Evolutionary conservation across 345 rosid species (phyloP).

Genomic region (Ricinus communis): DNA sequence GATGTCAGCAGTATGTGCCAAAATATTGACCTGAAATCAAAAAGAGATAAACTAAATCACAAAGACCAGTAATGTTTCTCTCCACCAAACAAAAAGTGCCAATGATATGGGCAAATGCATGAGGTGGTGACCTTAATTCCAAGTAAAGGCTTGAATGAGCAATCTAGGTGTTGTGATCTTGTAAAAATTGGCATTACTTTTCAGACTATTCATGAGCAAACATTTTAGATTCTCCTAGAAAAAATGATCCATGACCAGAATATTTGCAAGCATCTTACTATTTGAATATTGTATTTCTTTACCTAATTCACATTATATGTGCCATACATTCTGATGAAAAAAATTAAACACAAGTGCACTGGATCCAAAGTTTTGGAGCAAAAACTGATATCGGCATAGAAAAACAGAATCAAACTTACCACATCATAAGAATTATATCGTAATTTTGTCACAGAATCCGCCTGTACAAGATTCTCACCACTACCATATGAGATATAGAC

Average conservation of each 20-base stretch:
- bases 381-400: neutral
- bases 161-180: neutral
- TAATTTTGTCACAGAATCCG: constrained; percentile 60
- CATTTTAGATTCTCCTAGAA: neutral
- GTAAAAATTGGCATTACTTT: neutral
- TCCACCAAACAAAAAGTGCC: neutral
- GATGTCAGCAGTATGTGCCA: constrained; percentile 74
- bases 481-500: constrained; percentile 75
- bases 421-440: constrained; percentile 67
- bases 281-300: neutral
- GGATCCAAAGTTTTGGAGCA: neutral
- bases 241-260: neutral
- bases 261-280: too few relatives aligned
- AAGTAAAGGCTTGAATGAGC: neutral
- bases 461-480: constrained; percentile 55
- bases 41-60: constrained; percentile 29
- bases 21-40: constrained; percentile 72
- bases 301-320: neutral
- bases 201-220: neutral
- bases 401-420: constrained; percentile 45
- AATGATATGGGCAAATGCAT: neutral
- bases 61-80: constrained; percentile 7
- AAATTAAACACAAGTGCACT: neutral
- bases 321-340: neutral
- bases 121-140: neutral